phyloP scores from a whole-genome alignment of 176 grass and related monocot genomes.

The Triticum aestivum region IWGSC_CS_RefSeq_v2.1 NC_057797.1:18009698-18010197 shows the following conservation, averaged over 20 bases:
- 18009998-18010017: conserved; percentile 48
- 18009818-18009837: background rate
- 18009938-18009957: too few species aligned
- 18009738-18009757: conserved; percentile 22
- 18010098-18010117: background rate
- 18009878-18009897: too few species aligned
- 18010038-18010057: conserved; percentile 88
- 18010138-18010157: background rate
- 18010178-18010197: conserved; percentile 11
- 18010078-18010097: background rate
- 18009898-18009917: too few species aligned
- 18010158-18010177: background rate
- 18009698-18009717: too few species aligned
- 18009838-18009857: conserved; percentile 44
- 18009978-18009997: conserved; percentile 51
- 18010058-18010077: conserved; percentile 13
- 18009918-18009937: too few species aligned
- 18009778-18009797: conserved; percentile 25
- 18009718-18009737: background rate
- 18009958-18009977: conserved; percentile 28
- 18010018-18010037: conserved; percentile 58
- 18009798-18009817: too few species aligned
- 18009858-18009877: conserved; percentile 32
- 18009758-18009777: conserved; percentile 48
- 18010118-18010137: background rate